Evolutionary conservation across 2,329 filamentous ascomycete genomes (phyloP).

Genomic region (Paecilomyces sp.): DNA sequence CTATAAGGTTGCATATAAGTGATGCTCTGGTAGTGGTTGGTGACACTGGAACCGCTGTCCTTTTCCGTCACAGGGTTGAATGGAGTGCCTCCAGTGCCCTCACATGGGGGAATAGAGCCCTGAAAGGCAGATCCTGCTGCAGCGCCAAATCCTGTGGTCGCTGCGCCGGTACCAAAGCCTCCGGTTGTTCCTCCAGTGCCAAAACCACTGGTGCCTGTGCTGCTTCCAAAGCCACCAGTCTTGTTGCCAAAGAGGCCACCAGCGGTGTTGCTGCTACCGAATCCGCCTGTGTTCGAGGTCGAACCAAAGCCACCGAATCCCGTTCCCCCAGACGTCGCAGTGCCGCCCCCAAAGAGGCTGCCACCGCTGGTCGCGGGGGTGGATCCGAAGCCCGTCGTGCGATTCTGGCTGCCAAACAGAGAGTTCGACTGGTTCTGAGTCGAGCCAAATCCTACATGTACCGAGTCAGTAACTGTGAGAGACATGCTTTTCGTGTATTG

Average conservation of each 20-base stretch:
- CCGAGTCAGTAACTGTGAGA: neutral
- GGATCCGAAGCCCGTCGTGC: constrained; percentile 22
- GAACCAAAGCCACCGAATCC: constrained; percentile 21
- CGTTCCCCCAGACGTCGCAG: constrained; percentile 19
- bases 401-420: constrained; percentile 29
- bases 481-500: neutral
- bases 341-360: constrained; percentile 28
- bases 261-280: constrained; percentile 19
- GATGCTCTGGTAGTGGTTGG: constrained; percentile 43
- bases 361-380: constrained; percentile 19
- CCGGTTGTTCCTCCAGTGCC: constrained; percentile 15
- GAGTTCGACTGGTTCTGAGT: constrained; percentile 4
- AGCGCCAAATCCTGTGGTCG: constrained; percentile 25
- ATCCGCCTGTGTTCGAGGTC: constrained; percentile 12
- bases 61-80: constrained; percentile 41
- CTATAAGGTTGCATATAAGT: constrained; percentile 48
- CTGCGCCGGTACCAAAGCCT: constrained; percentile 19
- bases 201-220: constrained; percentile 13
- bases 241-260: constrained; percentile 35
- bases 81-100: constrained; percentile 40
- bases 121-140: constrained; percentile 37
- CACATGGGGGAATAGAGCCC: constrained; percentile 30
- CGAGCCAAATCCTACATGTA: neutral
- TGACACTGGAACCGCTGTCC: constrained; percentile 30
- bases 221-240: constrained; percentile 13